Base-by-base conservation (phyloP, 495 filamentous ascomycete genomes). In the Podospora pseudoanserina region DNA sequence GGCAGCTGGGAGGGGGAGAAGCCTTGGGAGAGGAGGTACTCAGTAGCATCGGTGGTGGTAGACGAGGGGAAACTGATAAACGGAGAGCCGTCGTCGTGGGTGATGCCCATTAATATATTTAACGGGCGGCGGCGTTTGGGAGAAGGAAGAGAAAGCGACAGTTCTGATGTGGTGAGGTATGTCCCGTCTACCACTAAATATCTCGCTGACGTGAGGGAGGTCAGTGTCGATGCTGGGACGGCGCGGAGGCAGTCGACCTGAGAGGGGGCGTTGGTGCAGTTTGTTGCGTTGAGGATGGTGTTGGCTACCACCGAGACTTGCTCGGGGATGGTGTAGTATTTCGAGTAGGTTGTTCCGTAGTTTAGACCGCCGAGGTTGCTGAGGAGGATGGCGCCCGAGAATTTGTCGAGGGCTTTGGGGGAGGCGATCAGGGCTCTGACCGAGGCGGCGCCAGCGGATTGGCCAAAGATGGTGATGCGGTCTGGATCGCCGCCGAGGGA, bases 401-500 rank as follows among this genome's bases (percentile, higher is more conserved):
- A 86, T 66, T 85, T 84, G 26, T 80, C 80, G n/a, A 73, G 70
- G 0, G 84, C 78, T 68, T 81, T 81, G 13, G 84, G 84, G 16
- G 81, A 83, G 53, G 82, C 85, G 60, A 87, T 78, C 64, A 88
- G 70, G 13, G 85, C 85, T 23, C 85, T 76, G 0, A 87, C 84
- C 30, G 79, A 82, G 20, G 73, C 84, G 15, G 83, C 84, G 39
- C 86, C 86, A 20, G 86, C 86, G 18, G 80, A 83, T 72, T 87
- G 83, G 7, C 86, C 86, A 62, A 85, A 76, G 77, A 84, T 71
- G 73, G 87, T 90, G 60, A 91, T 84, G 66, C 84, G 81, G 26
- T 83, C 76, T 1, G 82, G 77, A 73, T 91, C 85, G 5, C 89
- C 89, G 5, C 88, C 88, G 70, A 91, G 90, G 2, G 80, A 75